Evolutionary conservation across 2,329 filamentous ascomycete species (phyloP), one percentile per base, ranked within the genome.

Genomic region (Diplodia intermedia): DNA sequence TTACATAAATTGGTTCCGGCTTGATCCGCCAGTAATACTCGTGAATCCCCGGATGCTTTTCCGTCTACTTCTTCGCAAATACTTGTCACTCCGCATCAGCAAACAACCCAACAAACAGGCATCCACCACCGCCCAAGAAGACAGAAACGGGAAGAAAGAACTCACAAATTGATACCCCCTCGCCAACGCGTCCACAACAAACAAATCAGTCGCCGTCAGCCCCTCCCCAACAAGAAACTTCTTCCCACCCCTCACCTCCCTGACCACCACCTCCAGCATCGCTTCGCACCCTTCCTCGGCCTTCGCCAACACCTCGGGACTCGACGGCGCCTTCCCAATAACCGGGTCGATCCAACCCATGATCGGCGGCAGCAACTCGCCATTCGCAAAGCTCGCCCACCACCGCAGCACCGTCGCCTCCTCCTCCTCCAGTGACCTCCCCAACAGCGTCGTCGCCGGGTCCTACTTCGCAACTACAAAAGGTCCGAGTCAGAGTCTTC

Each of bases 11-110:
- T 0, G 57, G 57, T 33, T 61, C 57, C 1, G 57, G 50, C 26
- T 61, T 61, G 40, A 61, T 50, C 26, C 57, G n/a, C 57, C 57
- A 50, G 57, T 61, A 61, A 36, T 61, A 61, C 15, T 49, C 40
- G 12, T 61, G 57, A 0, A 61, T 36, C 3, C 33, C 40, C 2
- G 40, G 40, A 12, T 61, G 40, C 40, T 20, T 61, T 18, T 61
- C 23, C 15, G 57, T 49, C 57, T 40, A 61, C 40, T 12, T 20
- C 15, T 36, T 61, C 18, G 57, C 40, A 33, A 61, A 61, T 1
- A 61, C 57, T 40, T 61, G 5, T 33, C 4, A 3, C 36, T 9
- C 14, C 18, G 8, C 8, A 23, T 47, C 23, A 60, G 38, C 31
- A 15, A 36, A n/a, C n/a, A 2, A 2, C 23, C 23, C 23, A 26